Base-by-base conservation (phyloP, 2,329 filamentous ascomycete species). In the Daldinia sp. region DNA sequence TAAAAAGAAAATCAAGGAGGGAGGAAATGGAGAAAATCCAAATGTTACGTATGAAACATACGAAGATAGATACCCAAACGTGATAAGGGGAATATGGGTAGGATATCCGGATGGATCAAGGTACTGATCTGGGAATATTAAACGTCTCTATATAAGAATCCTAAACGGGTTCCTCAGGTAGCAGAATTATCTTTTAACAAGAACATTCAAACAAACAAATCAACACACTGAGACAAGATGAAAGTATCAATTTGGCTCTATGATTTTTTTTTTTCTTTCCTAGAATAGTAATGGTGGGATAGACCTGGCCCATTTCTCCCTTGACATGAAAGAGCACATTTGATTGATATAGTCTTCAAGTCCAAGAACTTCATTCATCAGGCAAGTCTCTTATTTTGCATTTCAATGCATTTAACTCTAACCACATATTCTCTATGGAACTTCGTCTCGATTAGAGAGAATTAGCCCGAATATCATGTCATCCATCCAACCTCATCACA, bases 401-500 rank as follows among this genome's bases (percentile, higher is more conserved):
- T 67, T 58, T 70, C 67, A n/a, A 56, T 62, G 55, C 60, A 50
- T 74, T 70, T 74, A 68, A 68, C 63, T 64, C 63, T 72, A 58
- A 60, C 63, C 67, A 63, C 66, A 59, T 63, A 70, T 62, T 71
- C 60, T 75, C 74, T 76, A 74, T 72, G 56, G 69, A 72, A 72
- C 65, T 71, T 67, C 58, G 53, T 70, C 69, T 67, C 65, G 35
- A 33, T 41, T 41, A 70, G 62, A 61, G 63, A 67, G n/a, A 50
- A 64, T 62, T 9, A 35, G 33, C 70, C 73, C 70, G 44, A 62
- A 62, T 64, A 53, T 72, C 69, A 64, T 75, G 56, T 69, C 69
- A 72, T 64, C 71, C 63, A 69, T 68, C 74, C 71, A 72, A 67
- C 72, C 75, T 76, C 73, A 74, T 78, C 70, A 74, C 70, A 74